Evolutionary conservation across 352 stramenopile genomes (phyloP).

Genomic region (Aphanomyces euteiches): DNA sequence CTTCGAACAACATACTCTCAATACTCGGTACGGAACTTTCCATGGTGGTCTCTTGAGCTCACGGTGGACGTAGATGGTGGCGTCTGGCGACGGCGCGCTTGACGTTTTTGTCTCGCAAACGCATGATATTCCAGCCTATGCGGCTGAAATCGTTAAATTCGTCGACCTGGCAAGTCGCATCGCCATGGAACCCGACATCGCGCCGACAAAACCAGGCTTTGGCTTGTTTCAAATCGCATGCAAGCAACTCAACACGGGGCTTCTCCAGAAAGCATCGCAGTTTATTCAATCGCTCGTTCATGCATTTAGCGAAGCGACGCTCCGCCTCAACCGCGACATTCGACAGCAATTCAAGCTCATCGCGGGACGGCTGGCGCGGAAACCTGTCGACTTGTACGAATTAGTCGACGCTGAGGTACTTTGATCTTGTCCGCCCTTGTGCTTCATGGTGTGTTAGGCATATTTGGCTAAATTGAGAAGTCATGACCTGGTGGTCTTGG

Average conservation of each 20-base stretch:
- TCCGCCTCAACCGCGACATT: constrained; percentile 49
- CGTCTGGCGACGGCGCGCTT: constrained; percentile 13
- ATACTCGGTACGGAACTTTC: constrained; percentile 10
- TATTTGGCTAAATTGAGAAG: constrained; percentile 53
- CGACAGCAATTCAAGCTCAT: constrained; percentile 74
- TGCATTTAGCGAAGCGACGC: constrained; percentile 52
- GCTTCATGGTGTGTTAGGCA: constrained; percentile 1
- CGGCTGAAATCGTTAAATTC: constrained; percentile 17
- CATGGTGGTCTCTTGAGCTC: not conserved
- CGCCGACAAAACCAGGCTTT: not conserved
- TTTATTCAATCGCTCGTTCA: constrained; percentile 46
- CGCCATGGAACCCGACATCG: not conserved
- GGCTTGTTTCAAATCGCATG: constrained; percentile 34
- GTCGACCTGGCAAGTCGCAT: constrained; percentile 24
- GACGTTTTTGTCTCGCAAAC: constrained; percentile 13
- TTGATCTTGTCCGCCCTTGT: not conserved
- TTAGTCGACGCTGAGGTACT: constrained; percentile 54
- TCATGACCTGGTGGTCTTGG: constrained; percentile 43
- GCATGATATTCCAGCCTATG: constrained; percentile 25
- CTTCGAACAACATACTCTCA: constrained; percentile 44
- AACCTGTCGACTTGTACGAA: constrained; percentile 66
- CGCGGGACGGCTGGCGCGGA: constrained; percentile 51
- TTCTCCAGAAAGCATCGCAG: constrained; percentile 41
- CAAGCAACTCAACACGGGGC: constrained; percentile 39
- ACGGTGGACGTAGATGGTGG: constrained; percentile 15